Conservation (phyloP, 495 filamentous ascomycete genomes). For the Aspergillus carlsbadensis region DNA sequence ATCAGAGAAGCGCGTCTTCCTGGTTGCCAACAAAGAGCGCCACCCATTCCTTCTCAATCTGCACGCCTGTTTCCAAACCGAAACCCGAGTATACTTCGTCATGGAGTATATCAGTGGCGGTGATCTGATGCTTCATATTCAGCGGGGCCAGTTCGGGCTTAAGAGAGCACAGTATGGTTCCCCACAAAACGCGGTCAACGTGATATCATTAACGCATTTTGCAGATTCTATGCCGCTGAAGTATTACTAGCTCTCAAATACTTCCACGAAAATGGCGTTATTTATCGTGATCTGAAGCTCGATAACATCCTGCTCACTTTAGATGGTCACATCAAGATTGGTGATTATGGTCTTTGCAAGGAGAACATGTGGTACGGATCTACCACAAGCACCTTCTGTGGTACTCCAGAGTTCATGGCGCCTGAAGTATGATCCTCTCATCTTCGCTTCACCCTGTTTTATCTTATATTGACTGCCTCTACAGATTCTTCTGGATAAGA, state of each 20-base stretch:
- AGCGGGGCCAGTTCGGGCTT: slow-evolving; percentile 90
- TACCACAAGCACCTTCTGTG: slow-evolving; percentile 97
- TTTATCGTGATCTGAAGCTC: slow-evolving; percentile 98
- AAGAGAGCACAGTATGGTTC: slow-evolving; percentile 88
- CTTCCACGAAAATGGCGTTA: slow-evolving; percentile 99
- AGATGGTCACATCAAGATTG: slow-evolving; percentile 98
- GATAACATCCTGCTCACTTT: slow-evolving; percentile 96
- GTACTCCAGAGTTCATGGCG: slow-evolving; percentile 99
- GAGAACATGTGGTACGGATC: slow-evolving; percentile 99
- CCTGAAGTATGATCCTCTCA: slow-evolving; percentile 68
- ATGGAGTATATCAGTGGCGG: slow-evolving; percentile 99
- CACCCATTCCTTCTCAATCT: slow-evolving; percentile 95
- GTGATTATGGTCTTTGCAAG: slow-evolving; percentile 97
- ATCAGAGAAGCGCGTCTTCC: slow-evolving; percentile 95
- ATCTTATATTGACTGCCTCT: slow-evolving; percentile 15
- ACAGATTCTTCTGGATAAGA: slow-evolving; percentile 96
- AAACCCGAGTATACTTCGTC: slow-evolving; percentile 98
- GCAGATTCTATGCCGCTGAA: slow-evolving; percentile 94
- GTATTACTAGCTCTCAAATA: slow-evolving; percentile 97
- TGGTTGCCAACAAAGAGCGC: slow-evolving; percentile 96
- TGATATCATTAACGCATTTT: not conserved
- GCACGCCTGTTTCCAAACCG: slow-evolving; percentile 98
- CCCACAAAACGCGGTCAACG: not conserved
- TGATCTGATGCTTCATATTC: slow-evolving; percentile 99
- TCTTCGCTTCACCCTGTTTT: not conserved